These are phyloP conservation scores for Vigna hirtella DNA, from an alignment of 306 rosid genomes.

Conservation along the genomic window DNA sequence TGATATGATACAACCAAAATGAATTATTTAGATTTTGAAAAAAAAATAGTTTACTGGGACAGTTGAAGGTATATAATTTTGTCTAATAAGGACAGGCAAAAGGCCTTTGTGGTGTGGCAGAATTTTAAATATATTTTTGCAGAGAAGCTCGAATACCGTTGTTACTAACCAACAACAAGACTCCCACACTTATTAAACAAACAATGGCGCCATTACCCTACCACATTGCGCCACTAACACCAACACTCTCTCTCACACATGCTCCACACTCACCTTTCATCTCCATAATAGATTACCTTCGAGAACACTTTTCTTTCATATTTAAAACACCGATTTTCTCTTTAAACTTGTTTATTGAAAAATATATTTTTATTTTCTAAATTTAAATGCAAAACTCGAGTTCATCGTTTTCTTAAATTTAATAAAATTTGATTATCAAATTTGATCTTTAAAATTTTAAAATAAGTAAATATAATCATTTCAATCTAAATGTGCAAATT, in stretches of 20 bases:
- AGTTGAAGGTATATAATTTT: neutral
- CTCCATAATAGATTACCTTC: no score
- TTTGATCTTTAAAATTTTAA: no score
- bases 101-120: neutral
- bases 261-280: slow-evolving; percentile 11
- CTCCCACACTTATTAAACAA: slow-evolving; percentile 4
- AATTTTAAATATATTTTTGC: slow-evolving; percentile 5
- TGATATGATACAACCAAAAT: neutral
- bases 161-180: slow-evolving; percentile 9
- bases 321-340: no score
- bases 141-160: slow-evolving; percentile 1
- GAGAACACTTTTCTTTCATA: no score
- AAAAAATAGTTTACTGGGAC: neutral
- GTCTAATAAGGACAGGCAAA: neutral
- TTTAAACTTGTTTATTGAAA: no score
- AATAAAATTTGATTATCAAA: no score
- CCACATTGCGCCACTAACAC: neutral
- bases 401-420: no score
- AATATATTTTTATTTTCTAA: no score
- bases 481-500: no score
- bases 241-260: no score
- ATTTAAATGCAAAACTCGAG: no score
- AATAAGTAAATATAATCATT: no score
- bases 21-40: neutral
- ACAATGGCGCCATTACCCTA: slow-evolving; percentile 7